phyloP scores from a whole-genome alignment of 2,329 filamentous ascomycete genomes.

The Meredithiella fracta region DNA sequence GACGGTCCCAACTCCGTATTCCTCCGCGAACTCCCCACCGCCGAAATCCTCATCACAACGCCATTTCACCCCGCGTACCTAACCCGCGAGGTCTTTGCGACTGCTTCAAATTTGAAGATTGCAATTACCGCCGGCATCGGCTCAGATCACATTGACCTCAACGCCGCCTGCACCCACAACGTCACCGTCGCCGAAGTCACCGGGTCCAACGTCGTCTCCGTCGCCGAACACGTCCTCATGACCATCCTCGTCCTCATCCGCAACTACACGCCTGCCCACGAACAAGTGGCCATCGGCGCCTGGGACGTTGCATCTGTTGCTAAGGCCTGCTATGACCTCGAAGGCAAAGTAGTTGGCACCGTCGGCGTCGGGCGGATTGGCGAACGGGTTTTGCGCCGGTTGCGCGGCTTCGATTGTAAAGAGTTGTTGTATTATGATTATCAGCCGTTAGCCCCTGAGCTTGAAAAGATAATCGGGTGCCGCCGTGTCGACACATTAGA shows the following conservation, averaged over 20 bases:
- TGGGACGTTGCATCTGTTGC: conserved; percentile 93
- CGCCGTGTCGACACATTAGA: conserved; percentile 23
- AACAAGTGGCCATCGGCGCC: conserved; percentile 73
- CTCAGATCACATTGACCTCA: conserved; percentile 93
- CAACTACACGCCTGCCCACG: conserved; percentile 97
- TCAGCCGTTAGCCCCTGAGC: conserved; percentile 74
- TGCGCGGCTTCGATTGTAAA: conserved; percentile 98
- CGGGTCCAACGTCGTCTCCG: conserved; percentile 94
- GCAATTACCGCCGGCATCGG: conserved; percentile 95
- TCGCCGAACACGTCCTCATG: conserved; percentile 98
- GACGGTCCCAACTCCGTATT: conserved; percentile 86
- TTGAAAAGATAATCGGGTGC: conserved; percentile 31
- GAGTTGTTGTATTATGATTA: conserved; percentile 99
- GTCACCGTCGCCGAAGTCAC: conserved; percentile 96
- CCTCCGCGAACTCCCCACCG: conserved; percentile 88
- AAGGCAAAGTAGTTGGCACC: conserved; percentile 94
- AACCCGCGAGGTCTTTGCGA: conserved; percentile 84
- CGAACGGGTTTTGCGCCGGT: conserved; percentile 87
- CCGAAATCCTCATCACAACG: conserved; percentile 97
- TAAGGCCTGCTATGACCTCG: conserved; percentile 97
- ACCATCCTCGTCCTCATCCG: conserved; percentile 90
- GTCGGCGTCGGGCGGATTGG: conserved; percentile 95
- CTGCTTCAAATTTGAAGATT: conserved; percentile 97
- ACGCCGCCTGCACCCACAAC: conserved; percentile 96
- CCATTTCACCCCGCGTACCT: conserved; percentile 99